Percentiles rank a stretch among this genome's conserved stretches.
These are phyloP conservation scores for Dactylellina parvicollis DNA, from an alignment of 2,329 filamentous ascomycete species.

Conservation along the genomic window DNA sequence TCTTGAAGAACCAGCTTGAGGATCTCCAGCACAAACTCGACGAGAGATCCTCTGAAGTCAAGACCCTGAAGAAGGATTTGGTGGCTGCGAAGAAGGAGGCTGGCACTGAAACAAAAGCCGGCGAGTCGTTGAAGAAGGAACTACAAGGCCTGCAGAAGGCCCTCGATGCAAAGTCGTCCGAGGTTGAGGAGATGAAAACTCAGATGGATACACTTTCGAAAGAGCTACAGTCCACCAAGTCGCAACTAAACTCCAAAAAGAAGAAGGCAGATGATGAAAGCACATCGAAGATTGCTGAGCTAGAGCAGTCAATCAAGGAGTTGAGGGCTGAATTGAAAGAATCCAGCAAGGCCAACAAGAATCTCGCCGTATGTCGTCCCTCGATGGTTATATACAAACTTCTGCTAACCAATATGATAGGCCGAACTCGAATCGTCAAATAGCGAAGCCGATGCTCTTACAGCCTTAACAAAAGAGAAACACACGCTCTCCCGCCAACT, in stretches of 20 bases:
- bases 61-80: constrained; percentile 47
- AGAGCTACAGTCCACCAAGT: constrained; percentile 41
- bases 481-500: constrained; percentile 61
- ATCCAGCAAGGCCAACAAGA: constrained; percentile 59
- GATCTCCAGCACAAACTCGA: constrained; percentile 42
- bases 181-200: constrained; percentile 35
- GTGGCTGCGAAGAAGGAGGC: constrained; percentile 46
- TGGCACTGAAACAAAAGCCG: constrained; percentile 32
- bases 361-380: constrained; percentile 35
- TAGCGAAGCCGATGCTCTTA: constrained; percentile 36
- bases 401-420: constrained; percentile 26
- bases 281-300: constrained; percentile 40
- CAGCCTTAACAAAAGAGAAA: constrained; percentile 46
- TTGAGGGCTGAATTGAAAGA: constrained; percentile 62
- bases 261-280: constrained; percentile 60
- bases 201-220: constrained; percentile 43
- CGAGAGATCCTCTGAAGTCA: constrained; percentile 34
- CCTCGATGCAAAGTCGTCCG: constrained; percentile 29
- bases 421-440: constrained; percentile 47
- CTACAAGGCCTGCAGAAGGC: constrained; percentile 24
- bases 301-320: constrained; percentile 58
- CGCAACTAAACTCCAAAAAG: constrained; percentile 40
- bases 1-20: constrained; percentile 31
- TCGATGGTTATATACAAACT: not conserved
- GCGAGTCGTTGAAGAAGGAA: constrained; percentile 44